Evolutionary conservation across 75 land plant genomes (phyloP), one percentile per base, ranked within the genome.

Genomic region (Azolla pinnata): DNA sequence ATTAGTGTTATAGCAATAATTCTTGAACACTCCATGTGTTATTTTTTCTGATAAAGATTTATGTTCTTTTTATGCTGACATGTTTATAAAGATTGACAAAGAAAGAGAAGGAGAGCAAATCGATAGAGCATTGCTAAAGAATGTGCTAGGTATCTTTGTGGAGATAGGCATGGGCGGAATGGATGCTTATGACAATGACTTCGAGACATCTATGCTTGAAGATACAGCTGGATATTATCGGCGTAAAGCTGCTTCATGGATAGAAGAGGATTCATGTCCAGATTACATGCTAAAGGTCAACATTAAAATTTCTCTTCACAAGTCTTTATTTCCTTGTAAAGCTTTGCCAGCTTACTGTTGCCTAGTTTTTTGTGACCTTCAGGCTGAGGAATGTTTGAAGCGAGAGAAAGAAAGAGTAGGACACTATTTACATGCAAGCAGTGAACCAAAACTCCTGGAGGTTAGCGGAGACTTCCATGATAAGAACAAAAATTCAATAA

Each of bases 51-150:
- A n/a, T n/a, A n/a, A n/a, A n/a, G n/a, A n/a, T n/a, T n/a, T n/a
- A n/a, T n/a, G n/a, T n/a, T n/a, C n/a, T n/a, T n/a, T n/a, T n/a
- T n/a, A n/a, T n/a, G n/a, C n/a, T n/a, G n/a, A n/a, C n/a, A n/a
- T n/a, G n/a, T 12, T 0, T 18, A 24, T 30, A 2, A 75, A 87
- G 97, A 82, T 91, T 67, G 97, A 91, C 64, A 75, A 80, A 65
- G 97, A 91, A 64, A 78, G 97, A 1, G 97, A 91, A 44, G 93
- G 93, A 38, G 93, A 91, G 55, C 97, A 84, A 60, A 87, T 91
- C 30, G 93, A 91, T 64, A 54, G 88, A 27, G 86, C 86, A 4
- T 59, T 91, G 17, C 61, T 91, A 67, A 91, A 87, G 69, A 91
- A 91, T 69, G 82, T 91, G 12, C 62, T 91, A 27, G 93, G 84